Conservation (phyloP, 305 asterid genomes). For the Salvia sclarea region DNA sequence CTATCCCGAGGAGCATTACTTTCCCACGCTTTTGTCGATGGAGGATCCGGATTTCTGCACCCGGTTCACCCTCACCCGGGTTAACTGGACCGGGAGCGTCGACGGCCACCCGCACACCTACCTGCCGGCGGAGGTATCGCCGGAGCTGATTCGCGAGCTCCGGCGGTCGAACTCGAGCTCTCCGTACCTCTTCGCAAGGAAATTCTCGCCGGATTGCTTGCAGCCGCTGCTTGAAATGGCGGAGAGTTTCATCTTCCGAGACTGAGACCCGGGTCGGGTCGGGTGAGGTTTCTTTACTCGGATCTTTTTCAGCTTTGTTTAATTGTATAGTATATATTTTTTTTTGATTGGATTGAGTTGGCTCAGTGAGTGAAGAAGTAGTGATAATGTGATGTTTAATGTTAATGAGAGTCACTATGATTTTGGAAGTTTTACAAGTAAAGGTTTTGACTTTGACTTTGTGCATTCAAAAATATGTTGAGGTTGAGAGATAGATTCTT, state of each 20-base stretch:
- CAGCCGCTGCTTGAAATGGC: conserved; percentile 64
- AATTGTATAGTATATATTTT: too few relatives aligned
- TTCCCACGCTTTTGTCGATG: conserved; percentile 81
- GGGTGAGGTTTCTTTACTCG: conserved; percentile 38
- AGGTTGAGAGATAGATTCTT: too few relatives aligned
- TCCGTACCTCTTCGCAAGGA: conserved; percentile 72
- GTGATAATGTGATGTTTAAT: too few relatives aligned
- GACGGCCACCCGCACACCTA: conserved; percentile 88
- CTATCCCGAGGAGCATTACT: conserved; percentile 91
- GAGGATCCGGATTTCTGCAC: conserved; percentile 63
- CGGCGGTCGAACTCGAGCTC: conserved; percentile 62
- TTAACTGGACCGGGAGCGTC: conserved; percentile 72
- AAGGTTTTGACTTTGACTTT: not conserved
- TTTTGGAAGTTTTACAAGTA: not conserved
- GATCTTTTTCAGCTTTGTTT: conserved; percentile 25
- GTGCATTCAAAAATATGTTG: not conserved
- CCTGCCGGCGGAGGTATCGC: conserved; percentile 54
- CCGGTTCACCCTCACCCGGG: conserved; percentile 60
- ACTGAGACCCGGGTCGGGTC: conserved; percentile 42
- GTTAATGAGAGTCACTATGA: too few relatives aligned
- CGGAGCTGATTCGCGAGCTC: conserved; percentile 55
- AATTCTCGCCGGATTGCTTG: conserved; percentile 86
- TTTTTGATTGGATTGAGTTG: not conserved
- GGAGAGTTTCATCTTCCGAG: conserved; percentile 64
- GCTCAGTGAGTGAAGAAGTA: conserved; percentile 11